Evolutionary conservation across 305 asterid genomes (phyloP).

Genomic region (Fraxinus ornus): DNA sequence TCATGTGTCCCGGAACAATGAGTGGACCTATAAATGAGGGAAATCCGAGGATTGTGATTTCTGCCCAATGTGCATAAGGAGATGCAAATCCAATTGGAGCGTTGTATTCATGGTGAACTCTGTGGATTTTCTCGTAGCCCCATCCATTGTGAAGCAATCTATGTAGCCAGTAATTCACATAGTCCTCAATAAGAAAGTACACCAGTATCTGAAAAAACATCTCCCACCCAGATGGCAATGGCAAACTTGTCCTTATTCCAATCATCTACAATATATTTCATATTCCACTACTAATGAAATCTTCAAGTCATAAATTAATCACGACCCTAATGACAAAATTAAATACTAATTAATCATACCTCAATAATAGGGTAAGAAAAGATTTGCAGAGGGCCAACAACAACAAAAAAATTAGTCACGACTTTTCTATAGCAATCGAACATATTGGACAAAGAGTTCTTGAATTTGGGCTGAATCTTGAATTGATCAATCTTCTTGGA

Average conservation of each 20-base stretch:
- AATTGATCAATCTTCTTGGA: constrained; percentile 39
- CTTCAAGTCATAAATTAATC: not conserved
- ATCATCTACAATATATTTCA: constrained; percentile 39
- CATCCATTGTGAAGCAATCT: constrained; percentile 58
- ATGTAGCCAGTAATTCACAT: constrained; percentile 73
- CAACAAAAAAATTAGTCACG: constrained; percentile 39
- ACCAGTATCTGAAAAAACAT: constrained; percentile 54
- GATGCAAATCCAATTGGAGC: constrained; percentile 75
- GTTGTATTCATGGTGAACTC: constrained; percentile 69
- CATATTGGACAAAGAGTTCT: constrained; percentile 47
- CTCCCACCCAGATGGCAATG: constrained; percentile 57
- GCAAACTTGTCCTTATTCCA: constrained; percentile 68
- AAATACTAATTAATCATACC: constrained; percentile 30
- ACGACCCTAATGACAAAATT: too few species aligned
- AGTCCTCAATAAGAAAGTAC: constrained; percentile 64
- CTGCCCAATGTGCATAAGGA: constrained; percentile 86
- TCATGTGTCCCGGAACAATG: constrained; percentile 63
- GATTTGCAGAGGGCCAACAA: constrained; percentile 60
- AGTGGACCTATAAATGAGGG: constrained; percentile 73
- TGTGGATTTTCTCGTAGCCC: constrained; percentile 64
- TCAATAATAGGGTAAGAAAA: constrained; percentile 55
- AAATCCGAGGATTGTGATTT: constrained; percentile 57
- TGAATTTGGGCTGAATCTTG: constrained; percentile 67
- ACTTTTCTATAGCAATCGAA: constrained; percentile 50
- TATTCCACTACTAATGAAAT: not conserved